A percentile compares a stretch with the other conserved stretches of the same genome.
Conservation (phyloP, 495 filamentous ascomycete species). For the Aspergillus hancockii region DNA sequence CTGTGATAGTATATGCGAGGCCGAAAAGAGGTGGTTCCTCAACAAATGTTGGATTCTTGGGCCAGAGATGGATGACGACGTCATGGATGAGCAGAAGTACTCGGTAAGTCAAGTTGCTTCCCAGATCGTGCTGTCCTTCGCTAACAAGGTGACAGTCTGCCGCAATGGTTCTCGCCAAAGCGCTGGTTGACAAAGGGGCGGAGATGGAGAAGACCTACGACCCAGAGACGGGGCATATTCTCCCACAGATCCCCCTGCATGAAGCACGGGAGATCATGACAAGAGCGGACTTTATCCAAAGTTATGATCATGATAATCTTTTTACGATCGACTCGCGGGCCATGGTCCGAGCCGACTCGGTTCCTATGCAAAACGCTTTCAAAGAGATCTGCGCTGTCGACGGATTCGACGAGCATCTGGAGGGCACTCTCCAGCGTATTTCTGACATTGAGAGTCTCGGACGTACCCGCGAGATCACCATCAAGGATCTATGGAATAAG, state of each 20-base stretch:
- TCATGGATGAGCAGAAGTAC: conserved; percentile 98
- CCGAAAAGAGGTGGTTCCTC: conserved; percentile 90
- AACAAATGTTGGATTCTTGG: conserved; percentile 96
- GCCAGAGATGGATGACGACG: conserved; percentile 93
- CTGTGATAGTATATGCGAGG: conserved; percentile 74
- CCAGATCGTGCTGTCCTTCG: background rate
- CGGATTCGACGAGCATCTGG: conserved; percentile 79
- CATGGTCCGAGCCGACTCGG: conserved; percentile 87
- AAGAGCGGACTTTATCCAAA: conserved; percentile 87
- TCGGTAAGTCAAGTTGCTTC: conserved; percentile 54
- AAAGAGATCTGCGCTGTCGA: conserved; percentile 69
- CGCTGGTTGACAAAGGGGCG: conserved; percentile 79
- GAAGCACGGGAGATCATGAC: conserved; percentile 92
- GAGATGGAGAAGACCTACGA: conserved; percentile 65
- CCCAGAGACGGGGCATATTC: conserved; percentile 65
- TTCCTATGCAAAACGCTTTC: conserved; percentile 95
- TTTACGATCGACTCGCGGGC: conserved; percentile 91
- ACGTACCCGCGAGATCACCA: conserved; percentile 84
- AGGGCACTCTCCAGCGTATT: conserved; percentile 82
- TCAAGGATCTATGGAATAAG: conserved; percentile 77
- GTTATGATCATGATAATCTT: conserved; percentile 89
- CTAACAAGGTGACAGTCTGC: conserved; percentile 58
- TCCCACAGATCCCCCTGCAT: conserved; percentile 82
- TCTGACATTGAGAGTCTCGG: conserved; percentile 89
- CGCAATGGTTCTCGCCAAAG: conserved; percentile 89